phyloP scores from a whole-genome alignment of 2,329 filamentous ascomycete species.

The Colletotrichum sp. region DNA sequence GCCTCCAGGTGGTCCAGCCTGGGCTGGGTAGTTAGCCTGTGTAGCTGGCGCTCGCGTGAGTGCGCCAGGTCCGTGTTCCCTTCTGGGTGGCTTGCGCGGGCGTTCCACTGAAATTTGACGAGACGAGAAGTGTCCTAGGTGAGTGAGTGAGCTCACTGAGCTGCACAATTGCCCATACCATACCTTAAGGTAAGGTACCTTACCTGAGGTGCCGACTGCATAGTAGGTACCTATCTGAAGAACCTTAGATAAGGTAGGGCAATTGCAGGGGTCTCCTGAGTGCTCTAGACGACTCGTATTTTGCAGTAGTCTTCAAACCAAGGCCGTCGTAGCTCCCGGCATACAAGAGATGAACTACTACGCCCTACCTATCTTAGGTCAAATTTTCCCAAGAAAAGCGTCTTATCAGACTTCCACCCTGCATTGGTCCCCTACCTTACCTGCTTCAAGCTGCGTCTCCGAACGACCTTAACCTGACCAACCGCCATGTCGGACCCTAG shows the following conservation, averaged over 20 bases:
- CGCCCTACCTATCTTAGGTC: not conserved
- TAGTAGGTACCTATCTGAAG: not conserved
- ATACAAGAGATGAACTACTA: not conserved
- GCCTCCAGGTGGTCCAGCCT: not conserved
- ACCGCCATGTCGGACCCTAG: not conserved
- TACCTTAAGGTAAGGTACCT: not conserved
- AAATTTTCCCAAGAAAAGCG: not conserved
- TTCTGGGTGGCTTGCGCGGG: slow-evolving; percentile 7
- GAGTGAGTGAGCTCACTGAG: not conserved
- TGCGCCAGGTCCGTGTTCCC: not conserved
- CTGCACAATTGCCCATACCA: not conserved
- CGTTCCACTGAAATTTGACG: slow-evolving; percentile 15
- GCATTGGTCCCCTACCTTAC: not conserved
- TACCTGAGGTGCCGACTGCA: not conserved
- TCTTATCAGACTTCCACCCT: not conserved
- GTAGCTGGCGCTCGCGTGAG: not conserved
- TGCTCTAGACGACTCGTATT: not conserved
- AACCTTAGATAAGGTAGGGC: not conserved
- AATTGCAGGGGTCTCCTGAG: not conserved
- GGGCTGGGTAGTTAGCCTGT: not conserved
- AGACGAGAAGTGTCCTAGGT: not conserved
- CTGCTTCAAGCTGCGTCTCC: not conserved
- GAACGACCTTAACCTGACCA: not conserved
- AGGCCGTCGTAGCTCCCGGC: not conserved
- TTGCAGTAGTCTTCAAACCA: not conserved